Evolutionary conservation across 257 asterid genomes (phyloP).

Genomic region (Solanum appendiculatum): DNA sequence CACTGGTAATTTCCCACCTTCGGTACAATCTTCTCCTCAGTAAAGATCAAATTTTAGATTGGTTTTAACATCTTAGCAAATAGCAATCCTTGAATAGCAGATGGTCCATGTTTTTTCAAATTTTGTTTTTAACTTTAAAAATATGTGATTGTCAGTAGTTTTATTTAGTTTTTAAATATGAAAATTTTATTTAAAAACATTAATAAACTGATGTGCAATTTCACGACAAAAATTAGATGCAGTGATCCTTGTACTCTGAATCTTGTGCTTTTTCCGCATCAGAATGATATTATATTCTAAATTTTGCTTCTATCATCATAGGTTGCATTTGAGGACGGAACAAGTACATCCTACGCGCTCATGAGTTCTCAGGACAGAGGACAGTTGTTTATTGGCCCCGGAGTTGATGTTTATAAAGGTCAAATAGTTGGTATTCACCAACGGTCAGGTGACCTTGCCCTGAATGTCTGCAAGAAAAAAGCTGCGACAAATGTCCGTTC

Average conservation of each 20-base stretch:
- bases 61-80: neutral
- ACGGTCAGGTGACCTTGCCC: conserved; percentile 88
- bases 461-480: conserved; percentile 93
- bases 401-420: conserved; percentile 83
- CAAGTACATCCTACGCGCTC: conserved; percentile 79
- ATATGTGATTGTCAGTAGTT: neutral
- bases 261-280: neutral
- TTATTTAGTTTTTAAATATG: neutral
- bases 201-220: neutral
- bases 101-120: neutral
- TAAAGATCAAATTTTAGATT: neutral
- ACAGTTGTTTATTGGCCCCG: conserved; percentile 81
- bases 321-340: conserved; percentile 96
- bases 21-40: neutral
- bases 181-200: neutral
- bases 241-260: neutral
- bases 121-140: neutral
- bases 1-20: conserved; percentile 49
- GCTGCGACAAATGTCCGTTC: conserved; percentile 97
- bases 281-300: neutral
- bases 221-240: neutral
- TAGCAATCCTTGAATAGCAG: neutral
- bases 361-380: conserved; percentile 94
- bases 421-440: conserved; percentile 95
- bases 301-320: neutral